Evolutionary conservation across 305 asterid species (phyloP).

Genomic region (Fraxinus greggii): DNA sequence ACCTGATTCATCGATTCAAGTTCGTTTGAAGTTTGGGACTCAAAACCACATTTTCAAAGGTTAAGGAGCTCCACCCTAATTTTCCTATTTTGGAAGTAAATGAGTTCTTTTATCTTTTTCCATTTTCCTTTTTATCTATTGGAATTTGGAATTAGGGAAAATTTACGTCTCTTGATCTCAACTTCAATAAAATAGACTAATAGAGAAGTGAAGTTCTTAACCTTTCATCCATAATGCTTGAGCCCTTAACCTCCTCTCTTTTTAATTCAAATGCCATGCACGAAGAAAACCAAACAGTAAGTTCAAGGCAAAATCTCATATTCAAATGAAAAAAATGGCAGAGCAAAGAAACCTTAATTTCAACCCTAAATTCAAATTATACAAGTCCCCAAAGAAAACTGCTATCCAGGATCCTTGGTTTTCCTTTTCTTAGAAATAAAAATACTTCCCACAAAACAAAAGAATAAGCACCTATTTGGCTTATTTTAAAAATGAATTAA

Average conservation of each 20-base stretch:
- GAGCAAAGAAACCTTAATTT: constrained; percentile 3
- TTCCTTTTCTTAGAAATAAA: neutral
- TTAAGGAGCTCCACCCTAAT: neutral
- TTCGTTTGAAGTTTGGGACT: neutral
- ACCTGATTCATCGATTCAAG: neutral
- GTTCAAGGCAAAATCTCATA: constrained; percentile 12
- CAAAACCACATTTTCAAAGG: neutral
- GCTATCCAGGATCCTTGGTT: neutral
- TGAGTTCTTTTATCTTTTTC: no score
- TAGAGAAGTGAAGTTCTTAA: neutral
- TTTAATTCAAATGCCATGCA: constrained; percentile 25
- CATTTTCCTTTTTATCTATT: no score
- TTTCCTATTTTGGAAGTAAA: neutral
- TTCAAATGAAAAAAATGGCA: neutral
- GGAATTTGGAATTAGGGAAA: neutral
- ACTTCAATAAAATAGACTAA: no score
- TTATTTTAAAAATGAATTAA: no score
- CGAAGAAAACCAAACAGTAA: constrained; percentile 6
- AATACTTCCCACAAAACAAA: neutral
- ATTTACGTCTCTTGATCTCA: neutral
- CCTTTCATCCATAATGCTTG: neutral
- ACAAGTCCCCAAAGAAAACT: neutral
- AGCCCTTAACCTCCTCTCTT: neutral
- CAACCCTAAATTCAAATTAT: neutral
- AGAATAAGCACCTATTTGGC: neutral